Evolutionary conservation across 2,329 filamentous ascomycete genomes (phyloP).

Genomic region (Trichoderma afroharzianum): DNA sequence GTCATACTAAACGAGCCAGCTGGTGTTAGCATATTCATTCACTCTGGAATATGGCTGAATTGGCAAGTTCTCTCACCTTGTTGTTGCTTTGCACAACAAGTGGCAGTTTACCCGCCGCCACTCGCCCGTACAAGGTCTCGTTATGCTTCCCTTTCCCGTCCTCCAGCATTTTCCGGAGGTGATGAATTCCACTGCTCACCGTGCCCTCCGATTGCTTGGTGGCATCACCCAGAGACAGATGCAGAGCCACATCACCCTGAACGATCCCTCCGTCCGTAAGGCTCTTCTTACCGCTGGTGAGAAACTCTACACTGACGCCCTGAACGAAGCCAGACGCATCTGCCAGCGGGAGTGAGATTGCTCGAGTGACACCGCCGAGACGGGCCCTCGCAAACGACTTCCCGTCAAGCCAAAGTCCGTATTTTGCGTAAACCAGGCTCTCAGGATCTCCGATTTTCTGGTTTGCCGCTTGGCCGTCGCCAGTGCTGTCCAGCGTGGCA

Average conservation of each 20-base stretch:
- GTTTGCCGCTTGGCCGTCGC: conserved; percentile 38
- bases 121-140: conserved; percentile 34
- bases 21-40: background rate
- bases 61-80: conserved; percentile 28
- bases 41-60: background rate
- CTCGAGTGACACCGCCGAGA: conserved; percentile 42
- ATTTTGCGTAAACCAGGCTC: conserved; percentile 37
- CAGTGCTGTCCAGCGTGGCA: conserved; percentile 38
- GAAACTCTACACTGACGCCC: conserved; percentile 31
- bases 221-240: conserved; percentile 33
- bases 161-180: conserved; percentile 35
- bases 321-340: conserved; percentile 29
- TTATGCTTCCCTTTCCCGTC: conserved; percentile 35
- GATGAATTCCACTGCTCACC: conserved; percentile 27
- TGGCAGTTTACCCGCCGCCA: conserved; percentile 36
- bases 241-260: conserved; percentile 41
- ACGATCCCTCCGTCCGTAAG: conserved; percentile 39
- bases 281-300: conserved; percentile 16
- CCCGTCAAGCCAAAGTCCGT: conserved; percentile 40
- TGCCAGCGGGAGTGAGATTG: conserved; percentile 37
- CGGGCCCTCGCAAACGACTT: conserved; percentile 39
- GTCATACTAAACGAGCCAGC: conserved; percentile 31
- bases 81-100: conserved; percentile 39
- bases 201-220: conserved; percentile 28
- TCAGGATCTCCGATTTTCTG: conserved; percentile 28